Evolutionary conservation across 225 moss, liverwort and hornwort species (phyloP).

Genomic region (Pseudisothecium myosuroides): DNA sequence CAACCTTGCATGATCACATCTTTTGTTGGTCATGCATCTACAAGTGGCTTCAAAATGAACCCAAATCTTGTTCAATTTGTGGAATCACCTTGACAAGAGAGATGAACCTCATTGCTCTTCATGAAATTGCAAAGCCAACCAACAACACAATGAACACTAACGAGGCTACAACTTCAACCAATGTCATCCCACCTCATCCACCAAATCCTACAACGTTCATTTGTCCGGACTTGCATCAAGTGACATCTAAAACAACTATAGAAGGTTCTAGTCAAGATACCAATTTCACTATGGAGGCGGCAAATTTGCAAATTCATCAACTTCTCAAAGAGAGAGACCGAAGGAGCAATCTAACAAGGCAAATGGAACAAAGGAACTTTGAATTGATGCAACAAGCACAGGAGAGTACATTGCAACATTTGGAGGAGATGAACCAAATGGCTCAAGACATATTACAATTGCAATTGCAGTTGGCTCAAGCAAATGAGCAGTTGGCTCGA

Average conservation of each 20-base stretch:
- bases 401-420: not conserved
- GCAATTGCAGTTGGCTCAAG: not conserved
- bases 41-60: not conserved
- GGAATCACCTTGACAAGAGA: not conserved
- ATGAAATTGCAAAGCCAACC: too few species aligned
- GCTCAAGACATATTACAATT: not conserved
- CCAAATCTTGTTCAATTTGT: not conserved
- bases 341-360: not conserved
- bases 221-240: not conserved
- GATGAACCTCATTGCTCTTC: not conserved
- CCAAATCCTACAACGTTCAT: too few species aligned
- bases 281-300: fast-evolving
- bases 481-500: not conserved
- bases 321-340: not conserved
- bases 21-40: not conserved
- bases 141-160: not conserved
- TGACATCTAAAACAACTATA: not conserved
- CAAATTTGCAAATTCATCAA: not conserved
- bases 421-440: not conserved
- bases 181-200: not conserved
- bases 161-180: fast-evolving
- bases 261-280: not conserved
- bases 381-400: not conserved
- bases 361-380: not conserved
- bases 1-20: not conserved